Conservation (phyloP, 345 rosid genomes). For the Populus nigra region DNA sequence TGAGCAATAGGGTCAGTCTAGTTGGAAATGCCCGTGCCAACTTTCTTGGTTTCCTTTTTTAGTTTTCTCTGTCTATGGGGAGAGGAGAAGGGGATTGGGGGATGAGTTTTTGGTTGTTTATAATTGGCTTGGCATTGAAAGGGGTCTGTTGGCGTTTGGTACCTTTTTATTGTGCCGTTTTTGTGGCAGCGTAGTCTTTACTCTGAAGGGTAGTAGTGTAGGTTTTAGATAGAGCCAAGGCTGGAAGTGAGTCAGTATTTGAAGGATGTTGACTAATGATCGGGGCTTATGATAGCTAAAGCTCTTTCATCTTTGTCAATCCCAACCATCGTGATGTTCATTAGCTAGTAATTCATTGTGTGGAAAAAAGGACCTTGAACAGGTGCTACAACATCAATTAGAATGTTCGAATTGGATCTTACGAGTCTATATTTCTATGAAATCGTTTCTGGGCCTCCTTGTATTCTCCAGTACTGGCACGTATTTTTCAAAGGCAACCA, state of each 20-base stretch:
- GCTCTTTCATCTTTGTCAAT: neutral
- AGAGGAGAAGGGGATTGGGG: neutral
- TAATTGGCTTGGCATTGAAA: constrained; percentile 1
- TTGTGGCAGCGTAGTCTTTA: neutral
- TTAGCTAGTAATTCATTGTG: neutral
- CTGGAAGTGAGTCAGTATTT: neutral
- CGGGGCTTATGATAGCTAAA: neutral
- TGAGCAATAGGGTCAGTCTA: constrained; percentile 25
- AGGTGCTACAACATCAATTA: neutral
- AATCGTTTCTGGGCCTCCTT: neutral
- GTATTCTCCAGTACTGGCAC: neutral
- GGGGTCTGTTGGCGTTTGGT: neutral
- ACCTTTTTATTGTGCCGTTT: neutral
- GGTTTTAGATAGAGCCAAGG: neutral
- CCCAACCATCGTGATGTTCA: neutral
- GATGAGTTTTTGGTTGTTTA: neutral
- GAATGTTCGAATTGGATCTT: neutral
- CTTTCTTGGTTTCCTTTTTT: neutral
- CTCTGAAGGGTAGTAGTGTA: neutral
- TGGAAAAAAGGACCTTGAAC: neutral
- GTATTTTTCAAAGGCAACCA: too few relatives aligned
- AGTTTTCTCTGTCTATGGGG: neutral
- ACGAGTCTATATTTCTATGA: neutral
- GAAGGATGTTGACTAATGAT: neutral
- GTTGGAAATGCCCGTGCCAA: neutral